phyloP scores from a whole-genome alignment of 1,284 basidiomycete species.

The Neolentinus lepideus region DNA sequence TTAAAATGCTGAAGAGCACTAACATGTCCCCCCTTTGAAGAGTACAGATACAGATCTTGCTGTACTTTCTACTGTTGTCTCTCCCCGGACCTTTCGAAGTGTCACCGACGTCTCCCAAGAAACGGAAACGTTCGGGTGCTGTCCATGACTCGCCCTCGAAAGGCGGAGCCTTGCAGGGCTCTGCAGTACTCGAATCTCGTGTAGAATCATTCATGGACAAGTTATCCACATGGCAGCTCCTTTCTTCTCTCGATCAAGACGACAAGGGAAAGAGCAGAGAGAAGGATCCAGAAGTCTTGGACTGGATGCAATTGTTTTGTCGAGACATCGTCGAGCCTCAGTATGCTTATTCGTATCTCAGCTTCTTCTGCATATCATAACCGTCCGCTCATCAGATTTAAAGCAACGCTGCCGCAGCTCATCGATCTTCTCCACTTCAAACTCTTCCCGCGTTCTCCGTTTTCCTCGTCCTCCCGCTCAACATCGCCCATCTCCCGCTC shows the following conservation, averaged over 20 bases:
- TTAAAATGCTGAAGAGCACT: background rate
- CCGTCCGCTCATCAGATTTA: background rate
- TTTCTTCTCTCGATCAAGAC: background rate
- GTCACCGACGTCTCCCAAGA: constrained; percentile 25
- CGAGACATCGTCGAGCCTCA: constrained; percentile 2
- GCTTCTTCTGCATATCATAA: background rate
- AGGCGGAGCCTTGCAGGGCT: background rate
- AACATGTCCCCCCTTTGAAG: constrained; percentile 26
- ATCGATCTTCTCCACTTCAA: background rate
- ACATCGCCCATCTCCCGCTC: background rate
- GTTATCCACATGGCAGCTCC: constrained; percentile 1
- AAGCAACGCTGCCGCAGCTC: background rate
- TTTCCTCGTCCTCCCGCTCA: background rate
- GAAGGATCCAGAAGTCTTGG: background rate
- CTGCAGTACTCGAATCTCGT: background rate
- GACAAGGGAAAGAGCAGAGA: background rate
- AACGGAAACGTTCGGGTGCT: constrained; percentile 23
- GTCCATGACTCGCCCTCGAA: background rate
- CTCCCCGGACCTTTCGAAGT: constrained; percentile 38
- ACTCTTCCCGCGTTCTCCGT: background rate
- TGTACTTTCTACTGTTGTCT: constrained; percentile 58
- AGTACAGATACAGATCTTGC: constrained; percentile 64
- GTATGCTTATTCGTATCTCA: background rate
- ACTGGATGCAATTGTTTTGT: constrained; percentile 1
- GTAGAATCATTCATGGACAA: constrained; percentile 3